Conservation (phyloP, 1,284 basidiomycete genomes). For the Sphagnurus paluster region DNA sequence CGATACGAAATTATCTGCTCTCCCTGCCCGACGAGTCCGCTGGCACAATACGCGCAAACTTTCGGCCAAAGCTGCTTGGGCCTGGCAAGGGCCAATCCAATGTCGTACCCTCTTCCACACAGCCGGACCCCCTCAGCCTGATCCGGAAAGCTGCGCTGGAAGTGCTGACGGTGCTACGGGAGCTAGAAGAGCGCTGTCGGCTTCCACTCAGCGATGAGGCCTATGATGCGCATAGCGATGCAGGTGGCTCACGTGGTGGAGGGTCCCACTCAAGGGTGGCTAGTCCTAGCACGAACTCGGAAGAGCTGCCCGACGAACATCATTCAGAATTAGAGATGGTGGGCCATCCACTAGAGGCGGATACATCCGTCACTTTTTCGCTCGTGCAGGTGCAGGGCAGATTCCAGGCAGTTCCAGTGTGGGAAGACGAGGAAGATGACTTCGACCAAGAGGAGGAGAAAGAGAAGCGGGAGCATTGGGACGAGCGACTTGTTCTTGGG, state of each 20-base stretch:
- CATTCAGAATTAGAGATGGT: conserved; percentile 27
- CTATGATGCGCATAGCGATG: conserved; percentile 74
- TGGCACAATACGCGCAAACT: conserved; percentile 51
- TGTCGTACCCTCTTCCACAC: conserved; percentile 22
- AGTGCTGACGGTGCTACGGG: conserved; percentile 70
- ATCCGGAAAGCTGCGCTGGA: conserved; percentile 77
- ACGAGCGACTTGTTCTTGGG: conserved; percentile 72
- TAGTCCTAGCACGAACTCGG: conserved; percentile 44
- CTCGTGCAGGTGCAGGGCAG: conserved; percentile 68
- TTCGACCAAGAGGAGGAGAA: conserved; percentile 53
- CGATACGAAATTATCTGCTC: conserved; percentile 78
- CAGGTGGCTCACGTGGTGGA: conserved; percentile 39
- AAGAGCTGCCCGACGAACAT: conserved; percentile 41
- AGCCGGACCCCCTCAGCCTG: conserved; percentile 61
- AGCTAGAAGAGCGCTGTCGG: conserved; percentile 65
- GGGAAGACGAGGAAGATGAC: conserved; percentile 71
- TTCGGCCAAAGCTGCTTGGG: conserved; percentile 42
- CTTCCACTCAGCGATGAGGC: conserved; percentile 71
- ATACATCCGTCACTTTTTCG: conserved; percentile 63
- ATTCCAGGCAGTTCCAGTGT: conserved; percentile 67
- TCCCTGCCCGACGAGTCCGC: conserved; percentile 74
- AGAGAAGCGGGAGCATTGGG: conserved; percentile 70
- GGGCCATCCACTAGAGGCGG: conserved; percentile 42
- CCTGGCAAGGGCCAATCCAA: conserved; percentile 25
- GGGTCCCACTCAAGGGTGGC: conserved; percentile 42